Base-by-base conservation (phyloP, 768 basidiomycete genomes). In the Tubosaeta sp. region DNA sequence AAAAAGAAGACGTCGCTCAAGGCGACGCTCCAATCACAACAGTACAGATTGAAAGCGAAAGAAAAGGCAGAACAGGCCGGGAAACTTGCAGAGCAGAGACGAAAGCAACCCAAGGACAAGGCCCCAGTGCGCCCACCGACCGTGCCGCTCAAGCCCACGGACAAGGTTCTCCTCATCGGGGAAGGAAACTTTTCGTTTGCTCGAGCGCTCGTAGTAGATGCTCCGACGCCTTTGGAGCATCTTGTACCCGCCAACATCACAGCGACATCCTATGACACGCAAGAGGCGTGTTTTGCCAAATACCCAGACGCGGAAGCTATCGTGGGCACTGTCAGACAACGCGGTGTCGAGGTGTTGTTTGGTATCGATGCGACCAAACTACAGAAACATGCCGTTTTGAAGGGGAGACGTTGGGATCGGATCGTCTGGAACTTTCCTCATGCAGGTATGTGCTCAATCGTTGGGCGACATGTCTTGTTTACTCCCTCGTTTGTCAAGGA, bases 351-450 rank as follows among this genome's bases (percentile, higher is more conserved):
- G 42, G 81, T 96, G 9, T 62, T 90, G 12, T 97, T 96, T 65
- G 77, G 76, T 7, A 77, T 96, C 18, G 95, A 98, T 64, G 95
- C 86, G n/a, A 87, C 85, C 7, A 78, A 73, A 49, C 69, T 98
- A 30, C 85, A 85, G 48, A 86, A 77, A 54, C 68, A 73, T 34
- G 51, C 76, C 6, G 63, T 67, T 6, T 67, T 94, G 41, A 87
- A 82, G 54, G 81, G 79, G 35, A 71, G 73, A 54, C 78, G 70
- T 48, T 88, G 87, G 80, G 86, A 92, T 68, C 81, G 79, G 54
- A 79, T 97, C 50, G 82, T 90, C 7, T 97, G 92, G 86, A 96
- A 98, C 66, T 98, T 97, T 65, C 95, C 95, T 52, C 95, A 98
- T 72, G 87, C 88, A 61, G 94, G 94, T 90, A 61, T 56, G 81